Evolutionary conservation across 495 filamentous ascomycete genomes (phyloP).

Genomic region (Aspergillus heteromorphus): DNA sequence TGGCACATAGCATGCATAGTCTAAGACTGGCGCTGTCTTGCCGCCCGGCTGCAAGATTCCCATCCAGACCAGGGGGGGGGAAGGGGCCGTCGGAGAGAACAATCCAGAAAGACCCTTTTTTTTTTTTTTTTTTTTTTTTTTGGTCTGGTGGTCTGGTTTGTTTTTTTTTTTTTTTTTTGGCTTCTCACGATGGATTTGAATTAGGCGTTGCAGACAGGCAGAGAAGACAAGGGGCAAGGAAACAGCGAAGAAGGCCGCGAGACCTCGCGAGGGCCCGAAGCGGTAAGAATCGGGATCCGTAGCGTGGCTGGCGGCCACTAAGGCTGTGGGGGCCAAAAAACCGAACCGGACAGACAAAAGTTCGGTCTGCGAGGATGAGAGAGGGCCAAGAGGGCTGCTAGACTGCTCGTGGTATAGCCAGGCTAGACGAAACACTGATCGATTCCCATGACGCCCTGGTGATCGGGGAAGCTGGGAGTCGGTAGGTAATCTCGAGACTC

Average conservation of each 20-base stretch:
- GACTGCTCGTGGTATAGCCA: not conserved
- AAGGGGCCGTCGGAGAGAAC: slow-evolving; percentile 4
- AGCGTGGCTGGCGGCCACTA: slow-evolving; percentile 13
- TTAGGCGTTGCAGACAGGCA: not conserved
- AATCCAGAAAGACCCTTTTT: slow-evolving; percentile 11
- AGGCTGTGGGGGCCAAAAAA: slow-evolving; percentile 13
- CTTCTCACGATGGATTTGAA: too few species aligned
- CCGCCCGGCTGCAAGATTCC: too few species aligned
- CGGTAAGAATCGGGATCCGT: slow-evolving; percentile 5
- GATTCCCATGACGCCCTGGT: not conserved
- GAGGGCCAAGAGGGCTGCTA: not conserved
- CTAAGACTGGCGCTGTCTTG: too few species aligned
- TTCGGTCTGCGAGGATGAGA: not conserved
- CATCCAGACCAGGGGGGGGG: too few species aligned
- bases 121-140: not conserved
- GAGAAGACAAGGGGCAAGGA: not conserved
- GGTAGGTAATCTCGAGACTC: not conserved
- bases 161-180: too few species aligned
- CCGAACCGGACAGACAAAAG: not conserved
- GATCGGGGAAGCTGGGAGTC: not conserved
- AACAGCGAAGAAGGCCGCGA: not conserved
- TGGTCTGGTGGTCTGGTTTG: too few species aligned
- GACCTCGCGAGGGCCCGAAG: not conserved
- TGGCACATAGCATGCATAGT: too few species aligned
- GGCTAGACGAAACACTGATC: not conserved